A percentile compares a stretch with the other conserved stretches of the same genome.
Conservation (phyloP, 176 grass and related monocot genomes). For the Metroxylon sagu region DNA sequence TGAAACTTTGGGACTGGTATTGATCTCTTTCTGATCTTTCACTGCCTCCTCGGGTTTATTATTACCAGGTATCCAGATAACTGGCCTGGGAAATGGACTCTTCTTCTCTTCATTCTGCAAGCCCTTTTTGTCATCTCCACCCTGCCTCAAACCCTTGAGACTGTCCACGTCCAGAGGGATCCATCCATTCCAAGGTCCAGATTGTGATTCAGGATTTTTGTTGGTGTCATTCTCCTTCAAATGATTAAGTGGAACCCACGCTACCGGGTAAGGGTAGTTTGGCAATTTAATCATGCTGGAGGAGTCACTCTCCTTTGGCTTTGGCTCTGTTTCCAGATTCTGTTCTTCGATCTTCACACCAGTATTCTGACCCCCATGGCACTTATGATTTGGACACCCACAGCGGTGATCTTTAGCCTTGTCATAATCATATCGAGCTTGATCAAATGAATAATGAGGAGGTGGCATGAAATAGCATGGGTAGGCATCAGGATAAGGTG, state of each 20-base stretch:
- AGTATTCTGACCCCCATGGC: constrained; percentile 27
- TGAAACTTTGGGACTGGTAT: constrained; percentile 12
- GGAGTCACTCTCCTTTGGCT: constrained; percentile 13
- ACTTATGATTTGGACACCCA: constrained; percentile 60
- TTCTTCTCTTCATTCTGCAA: constrained; percentile 7
- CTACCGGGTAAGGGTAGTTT: constrained; percentile 26
- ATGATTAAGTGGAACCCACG: constrained; percentile 27
- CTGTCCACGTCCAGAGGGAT: constrained; percentile 6
- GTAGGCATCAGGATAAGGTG: constrained; percentile 22
- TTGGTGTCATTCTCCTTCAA: constrained; percentile 15
- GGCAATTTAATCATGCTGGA: constrained; percentile 26
- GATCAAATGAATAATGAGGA: constrained; percentile 29
- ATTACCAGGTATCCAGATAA: constrained; percentile 56
- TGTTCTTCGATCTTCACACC: constrained; percentile 57
- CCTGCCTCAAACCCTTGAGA: constrained; percentile 10
- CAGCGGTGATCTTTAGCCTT: constrained; percentile 44
- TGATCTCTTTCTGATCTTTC: constrained; percentile 32
- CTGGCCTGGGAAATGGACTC: constrained; percentile 42
- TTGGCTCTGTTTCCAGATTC: constrained; percentile 30
- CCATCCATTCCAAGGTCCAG: constrained; percentile 28
- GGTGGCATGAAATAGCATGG: constrained; percentile 32
- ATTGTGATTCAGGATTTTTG: constrained; percentile 13
- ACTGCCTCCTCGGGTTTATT: constrained; percentile 20
- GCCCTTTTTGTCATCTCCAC: constrained; percentile 17
- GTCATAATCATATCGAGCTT: constrained; percentile 25